These are phyloP conservation scores for Hymenoscyphus scutula DNA, from an alignment of 2,329 filamentous ascomycete species.

Conservation along the genomic window DNA sequence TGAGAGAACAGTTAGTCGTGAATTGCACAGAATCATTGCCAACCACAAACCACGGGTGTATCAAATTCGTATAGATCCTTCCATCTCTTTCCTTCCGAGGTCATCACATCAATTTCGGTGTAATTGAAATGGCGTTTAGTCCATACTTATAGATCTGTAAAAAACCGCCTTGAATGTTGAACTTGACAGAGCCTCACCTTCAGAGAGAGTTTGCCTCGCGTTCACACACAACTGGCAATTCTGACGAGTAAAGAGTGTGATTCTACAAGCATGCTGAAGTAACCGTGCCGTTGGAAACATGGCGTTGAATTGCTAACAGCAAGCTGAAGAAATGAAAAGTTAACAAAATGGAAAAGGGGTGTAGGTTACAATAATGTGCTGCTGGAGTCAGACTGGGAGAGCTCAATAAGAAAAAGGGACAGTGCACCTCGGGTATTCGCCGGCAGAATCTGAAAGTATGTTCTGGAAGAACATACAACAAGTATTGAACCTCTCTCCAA, in stretches of 20 bases:
- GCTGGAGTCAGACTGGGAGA: too few species aligned
- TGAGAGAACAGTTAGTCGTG: constrained; percentile 28
- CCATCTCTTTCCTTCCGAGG: constrained; percentile 62
- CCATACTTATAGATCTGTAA: constrained; percentile 48
- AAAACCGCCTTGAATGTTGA: too few species aligned
- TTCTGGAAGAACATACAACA: not conserved
- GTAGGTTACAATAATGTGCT: not conserved
- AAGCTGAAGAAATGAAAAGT: not conserved
- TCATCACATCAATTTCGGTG: constrained; percentile 67
- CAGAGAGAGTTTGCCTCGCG: constrained; percentile 65
- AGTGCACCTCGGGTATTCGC: too few species aligned
- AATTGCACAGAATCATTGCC: not conserved
- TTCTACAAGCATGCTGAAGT: constrained; percentile 53
- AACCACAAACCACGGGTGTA: constrained; percentile 64
- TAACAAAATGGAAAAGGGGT: not conserved
- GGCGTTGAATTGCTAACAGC: not conserved
- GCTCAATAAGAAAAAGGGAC: too few species aligned
- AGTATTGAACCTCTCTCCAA: too few species aligned
- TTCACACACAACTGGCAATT: constrained; percentile 70
- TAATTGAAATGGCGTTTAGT: constrained; percentile 65
- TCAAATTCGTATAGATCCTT: constrained; percentile 76
- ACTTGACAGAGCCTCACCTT: constrained; percentile 26
- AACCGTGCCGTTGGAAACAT: constrained; percentile 54
- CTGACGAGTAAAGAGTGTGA: constrained; percentile 73
- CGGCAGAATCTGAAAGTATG: not conserved